Evolutionary conservation across 148 eudicot genomes (phyloP), one percentile per base, ranked within the genome.

Genomic region (Selenicereus undatus): DNA sequence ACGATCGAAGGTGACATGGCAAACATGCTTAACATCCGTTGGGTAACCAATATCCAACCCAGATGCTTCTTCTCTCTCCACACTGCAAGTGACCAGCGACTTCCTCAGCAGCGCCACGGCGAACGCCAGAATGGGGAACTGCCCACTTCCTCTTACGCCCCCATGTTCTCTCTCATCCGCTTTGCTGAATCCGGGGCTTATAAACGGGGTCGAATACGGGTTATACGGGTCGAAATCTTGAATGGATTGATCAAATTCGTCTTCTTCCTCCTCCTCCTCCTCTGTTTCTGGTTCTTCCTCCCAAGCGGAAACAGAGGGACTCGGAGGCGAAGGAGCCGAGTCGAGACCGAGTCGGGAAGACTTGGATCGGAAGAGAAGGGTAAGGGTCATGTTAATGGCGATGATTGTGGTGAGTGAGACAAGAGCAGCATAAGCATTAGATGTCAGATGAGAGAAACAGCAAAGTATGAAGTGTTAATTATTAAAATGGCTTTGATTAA

Each of bases 1-100:
- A 8, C 91, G 90, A 81, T 93, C 98, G 58, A 94, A 94, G 18
- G 98, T 94, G 11, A 94, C 98, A 80, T 94, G 98, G 3, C 95
- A 90, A 42, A 94, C 89, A 82, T 93, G 98, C 51, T 85, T 83
- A 32, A 92, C 97, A 79, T 94, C 86, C 11, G 94, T 91, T 0
- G 98, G 98, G 76, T 84, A 88, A 42, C 97, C 88, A 16, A 94
- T 95, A 20, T 95, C 97, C 86, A 93, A 82, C 3, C 86, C 81
- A 21, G 86, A 75, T 4, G 80, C 83, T 24, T 85, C 92, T 35
- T 89, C 92, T 71, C 85, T 85, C 39, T 89, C 97, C 26, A 90
- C 93, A 79, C 89, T 87, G 77, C 98, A 94, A 24, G 93, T 94
- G 11, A 92, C 90, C 54, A 94, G 68, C 74, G 98, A 94, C 83